Evolutionary conservation across 306 rosid genomes (phyloP).

Genomic region (Vigna trinervia): DNA sequence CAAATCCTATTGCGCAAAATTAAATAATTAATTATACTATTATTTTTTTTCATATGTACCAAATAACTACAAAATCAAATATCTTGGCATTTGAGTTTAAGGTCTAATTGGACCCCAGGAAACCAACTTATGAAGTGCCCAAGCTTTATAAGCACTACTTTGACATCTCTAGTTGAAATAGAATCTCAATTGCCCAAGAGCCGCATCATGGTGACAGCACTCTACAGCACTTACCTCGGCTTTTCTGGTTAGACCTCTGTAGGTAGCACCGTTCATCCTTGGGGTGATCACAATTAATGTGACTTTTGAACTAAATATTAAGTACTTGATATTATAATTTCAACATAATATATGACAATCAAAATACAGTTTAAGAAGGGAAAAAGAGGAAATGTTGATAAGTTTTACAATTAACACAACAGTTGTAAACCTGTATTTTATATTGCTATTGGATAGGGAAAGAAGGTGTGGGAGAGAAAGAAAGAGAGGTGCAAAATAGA

Average conservation of each 20-base stretch:
- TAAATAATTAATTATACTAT: neutral
- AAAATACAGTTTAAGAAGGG: neutral
- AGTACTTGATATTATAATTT: neutral
- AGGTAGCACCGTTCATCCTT: neutral
- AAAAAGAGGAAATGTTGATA: neutral
- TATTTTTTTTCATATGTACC: neutral
- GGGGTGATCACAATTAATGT: neutral
- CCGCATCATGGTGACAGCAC: neutral
- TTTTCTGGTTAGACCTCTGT: neutral
- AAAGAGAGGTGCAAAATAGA: neutral
- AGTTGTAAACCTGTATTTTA: neutral
- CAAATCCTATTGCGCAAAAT: neutral
- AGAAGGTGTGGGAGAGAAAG: neutral
- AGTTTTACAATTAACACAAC: neutral
- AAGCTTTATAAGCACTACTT: neutral
- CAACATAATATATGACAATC: neutral
- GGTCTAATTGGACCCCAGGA: neutral
- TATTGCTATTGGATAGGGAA: neutral
- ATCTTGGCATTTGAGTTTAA: neutral
- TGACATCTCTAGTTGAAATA: too few species aligned
- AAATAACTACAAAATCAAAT: neutral
- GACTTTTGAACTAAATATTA: neutral
- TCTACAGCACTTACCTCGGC: too few species aligned
- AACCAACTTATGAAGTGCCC: too few species aligned
- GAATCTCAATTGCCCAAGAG: neutral